Conservation (phyloP, 495 filamentous ascomycete genomes). For the Penicillium flavigenum region DNA sequence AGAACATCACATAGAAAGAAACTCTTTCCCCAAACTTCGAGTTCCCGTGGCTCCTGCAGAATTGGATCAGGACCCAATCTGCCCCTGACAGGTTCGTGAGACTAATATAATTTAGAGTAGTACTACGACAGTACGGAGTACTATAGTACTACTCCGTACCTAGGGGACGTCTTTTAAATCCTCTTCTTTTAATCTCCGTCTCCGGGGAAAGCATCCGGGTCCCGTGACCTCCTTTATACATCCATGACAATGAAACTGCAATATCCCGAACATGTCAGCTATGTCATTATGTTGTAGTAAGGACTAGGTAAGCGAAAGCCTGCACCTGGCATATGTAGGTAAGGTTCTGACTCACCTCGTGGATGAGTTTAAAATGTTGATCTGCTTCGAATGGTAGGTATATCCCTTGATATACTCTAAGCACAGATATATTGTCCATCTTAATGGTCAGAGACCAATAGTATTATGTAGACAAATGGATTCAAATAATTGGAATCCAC, state of each 20-base stretch:
- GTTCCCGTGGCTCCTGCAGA: slow-evolving; percentile 32
- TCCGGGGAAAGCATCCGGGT: not conserved
- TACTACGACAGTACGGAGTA: not conserved
- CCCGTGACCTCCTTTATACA: not conserved
- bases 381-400: not conserved
- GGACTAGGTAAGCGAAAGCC: not conserved
- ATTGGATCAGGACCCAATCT: slow-evolving; percentile 18
- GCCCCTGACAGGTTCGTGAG: slow-evolving; percentile 15
- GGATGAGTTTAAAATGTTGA: not conserved
- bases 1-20: no score
- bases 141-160: no score
- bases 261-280: not conserved
- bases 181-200: not conserved
- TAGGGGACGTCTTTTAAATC: not conserved
- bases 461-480: not conserved
- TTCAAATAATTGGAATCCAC: not conserved
- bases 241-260: not conserved
- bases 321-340: not conserved
- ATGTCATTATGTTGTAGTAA: not conserved
- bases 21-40: slow-evolving; percentile 12
- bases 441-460: no score
- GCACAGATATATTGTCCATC: no score
- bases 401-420: not conserved
- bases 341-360: not conserved
- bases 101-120: not conserved